phyloP scores from a whole-genome alignment of 805 yeast species.

The Yarrowia divulgata region DNA sequence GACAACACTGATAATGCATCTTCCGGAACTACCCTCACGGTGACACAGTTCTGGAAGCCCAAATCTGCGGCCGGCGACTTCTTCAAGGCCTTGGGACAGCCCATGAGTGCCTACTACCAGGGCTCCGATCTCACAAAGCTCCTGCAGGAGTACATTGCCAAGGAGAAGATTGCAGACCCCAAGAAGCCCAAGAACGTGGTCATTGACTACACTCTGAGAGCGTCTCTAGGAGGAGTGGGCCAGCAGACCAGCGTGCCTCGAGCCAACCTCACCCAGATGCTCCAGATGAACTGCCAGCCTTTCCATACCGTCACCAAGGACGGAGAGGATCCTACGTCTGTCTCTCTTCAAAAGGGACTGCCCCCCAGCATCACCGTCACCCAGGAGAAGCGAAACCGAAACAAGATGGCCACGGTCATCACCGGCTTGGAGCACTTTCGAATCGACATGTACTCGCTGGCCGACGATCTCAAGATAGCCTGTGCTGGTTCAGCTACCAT shows the following conservation, averaged over 20 bases:
- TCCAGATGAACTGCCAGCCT: slow-evolving; percentile 58
- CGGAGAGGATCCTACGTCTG: slow-evolving; percentile 50
- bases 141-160: slow-evolving; percentile 63
- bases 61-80: slow-evolving; percentile 45
- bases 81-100: slow-evolving; percentile 42
- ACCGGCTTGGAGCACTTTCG: slow-evolving; percentile 71
- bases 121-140: slow-evolving; percentile 61
- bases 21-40: slow-evolving; percentile 43
- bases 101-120: slow-evolving; percentile 54
- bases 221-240: slow-evolving; percentile 52
- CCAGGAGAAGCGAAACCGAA: slow-evolving; percentile 80
- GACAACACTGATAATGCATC: slow-evolving; percentile 31
- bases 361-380: slow-evolving; percentile 70
- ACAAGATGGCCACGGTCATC: slow-evolving; percentile 79
- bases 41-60: slow-evolving; percentile 47
- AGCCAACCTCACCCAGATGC: slow-evolving; percentile 51
- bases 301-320: slow-evolving; percentile 59
- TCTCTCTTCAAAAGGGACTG: slow-evolving; percentile 59
- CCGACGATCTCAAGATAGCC: slow-evolving; percentile 71
- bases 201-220: slow-evolving; percentile 62
- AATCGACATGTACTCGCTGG: slow-evolving; percentile 68
- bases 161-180: slow-evolving; percentile 58
- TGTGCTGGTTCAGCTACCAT: slow-evolving; percentile 91
- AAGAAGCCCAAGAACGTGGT: slow-evolving; percentile 62
- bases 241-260: slow-evolving; percentile 46